Base-by-base conservation (phyloP, 106 monocot species). In the Platanthera guangdongensis region DNA sequence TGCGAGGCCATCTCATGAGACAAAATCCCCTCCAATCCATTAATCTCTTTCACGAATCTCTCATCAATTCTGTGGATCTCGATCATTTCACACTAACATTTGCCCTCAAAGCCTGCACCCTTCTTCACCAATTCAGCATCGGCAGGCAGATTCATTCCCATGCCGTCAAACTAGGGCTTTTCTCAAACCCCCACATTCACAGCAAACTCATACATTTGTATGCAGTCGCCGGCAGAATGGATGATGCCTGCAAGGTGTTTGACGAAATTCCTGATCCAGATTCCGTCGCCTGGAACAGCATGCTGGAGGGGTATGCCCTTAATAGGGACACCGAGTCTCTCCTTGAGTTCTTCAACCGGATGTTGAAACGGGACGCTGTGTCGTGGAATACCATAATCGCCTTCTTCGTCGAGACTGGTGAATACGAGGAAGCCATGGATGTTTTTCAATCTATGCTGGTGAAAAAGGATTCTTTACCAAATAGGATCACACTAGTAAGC, bases 121-220 rank as follows among this genome's bases (percentile, higher is more conserved):
- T 71, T 25, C 47, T 81, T 22, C 74, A 59, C 10, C 74, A 70
- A 8, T 72, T 77, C 8, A n/a, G 18, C 12, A 3, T 63, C 32
- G 90, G 83, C 15, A 16, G 15, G 9, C 90, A 90, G 82, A 60
- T 90, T 68, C 93, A 94, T 59, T 67, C 73, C 47, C 89, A 81
- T 0, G 78, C 64, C 14, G 6, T 82, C 50, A 85, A 87, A 69
- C 81, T 62, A 8, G 86, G 83, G 18, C 50, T 86, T n/a, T 50
- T 25, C 1, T 69, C 69, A 6, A 73, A 80, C 49, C 14, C 81
- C 7, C 88, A 88, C 51, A 53, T 88, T 12, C 76, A 83, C 9
- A 90, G 86, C 83, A 90, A 90, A 75, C 77, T 94, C 48, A 79
- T 94, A 30, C 93, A 94, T 74, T 7, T 86, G 25, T 94, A 94